These are phyloP conservation scores for Tarenaya hassleriana DNA, from an alignment of 345 rosid genomes.

Conservation along the genomic window DNA sequence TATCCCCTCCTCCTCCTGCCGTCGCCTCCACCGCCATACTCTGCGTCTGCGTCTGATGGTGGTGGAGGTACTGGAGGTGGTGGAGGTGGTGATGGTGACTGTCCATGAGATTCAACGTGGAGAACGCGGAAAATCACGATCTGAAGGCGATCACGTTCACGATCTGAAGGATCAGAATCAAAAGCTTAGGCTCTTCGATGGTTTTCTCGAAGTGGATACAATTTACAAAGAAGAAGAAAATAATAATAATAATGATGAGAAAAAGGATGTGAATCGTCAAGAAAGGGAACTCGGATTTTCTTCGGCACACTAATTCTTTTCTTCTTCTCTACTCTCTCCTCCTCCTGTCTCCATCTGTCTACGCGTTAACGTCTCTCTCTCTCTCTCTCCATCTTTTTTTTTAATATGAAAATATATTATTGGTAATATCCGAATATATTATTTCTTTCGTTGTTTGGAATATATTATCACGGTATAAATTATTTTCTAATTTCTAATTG, in stretches of 20 bases:
- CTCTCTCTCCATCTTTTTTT: slow-evolving; percentile 11
- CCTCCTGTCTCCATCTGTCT: slow-evolving; percentile 56
- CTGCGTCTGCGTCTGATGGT: slow-evolving; percentile 34
- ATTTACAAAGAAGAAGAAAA: slow-evolving; percentile 26
- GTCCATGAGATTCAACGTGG: slow-evolving; percentile 42
- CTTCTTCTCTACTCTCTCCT: slow-evolving; percentile 29
- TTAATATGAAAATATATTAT: slow-evolving; percentile 5
- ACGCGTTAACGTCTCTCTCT: slow-evolving; percentile 71
- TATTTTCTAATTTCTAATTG: slow-evolving; percentile 19
- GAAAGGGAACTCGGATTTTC: slow-evolving; percentile 28
- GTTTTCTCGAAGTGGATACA: slow-evolving; percentile 17
- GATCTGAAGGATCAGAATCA: no score
- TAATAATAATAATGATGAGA: slow-evolving; percentile 26
- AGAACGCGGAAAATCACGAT: slow-evolving; percentile 19
- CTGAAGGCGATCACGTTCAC: slow-evolving; percentile 15
- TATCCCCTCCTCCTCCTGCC: slow-evolving; percentile 36
- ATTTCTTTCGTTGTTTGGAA: not conserved
- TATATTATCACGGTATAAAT: slow-evolving; percentile 17
- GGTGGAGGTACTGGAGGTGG: slow-evolving; percentile 34
- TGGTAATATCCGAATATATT: slow-evolving; percentile 16
- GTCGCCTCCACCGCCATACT: slow-evolving; percentile 38
- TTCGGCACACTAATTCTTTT: slow-evolving; percentile 27
- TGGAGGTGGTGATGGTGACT: slow-evolving; percentile 41
- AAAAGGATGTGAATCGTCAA: slow-evolving; percentile 60
- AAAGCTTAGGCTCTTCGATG: slow-evolving; percentile 11